Evolutionary conservation across 1,284 basidiomycete genomes (phyloP).

Genomic region (Irpex rosettiformis): DNA sequence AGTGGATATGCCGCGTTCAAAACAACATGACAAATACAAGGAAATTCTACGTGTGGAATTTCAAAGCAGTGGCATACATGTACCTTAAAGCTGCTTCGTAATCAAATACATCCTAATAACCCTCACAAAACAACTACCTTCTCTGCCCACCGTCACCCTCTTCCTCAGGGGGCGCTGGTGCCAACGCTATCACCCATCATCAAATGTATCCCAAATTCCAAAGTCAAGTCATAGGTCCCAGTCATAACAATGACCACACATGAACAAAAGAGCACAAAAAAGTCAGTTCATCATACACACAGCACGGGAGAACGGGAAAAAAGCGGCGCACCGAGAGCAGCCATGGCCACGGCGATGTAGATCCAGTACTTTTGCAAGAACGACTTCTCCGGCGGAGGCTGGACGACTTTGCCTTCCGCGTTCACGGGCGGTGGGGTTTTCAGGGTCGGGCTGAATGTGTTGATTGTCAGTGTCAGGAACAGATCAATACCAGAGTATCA

Average conservation of each 20-base stretch:
- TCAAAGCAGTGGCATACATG: no score
- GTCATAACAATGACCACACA: no score
- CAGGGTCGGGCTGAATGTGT: constrained; percentile 60
- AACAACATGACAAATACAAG: no score
- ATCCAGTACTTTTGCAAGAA: constrained; percentile 91
- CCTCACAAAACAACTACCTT: not conserved
- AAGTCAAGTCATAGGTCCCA: no score
- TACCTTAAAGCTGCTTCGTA: no score
- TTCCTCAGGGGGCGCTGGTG: not conserved
- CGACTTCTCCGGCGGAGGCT: constrained; percentile 60
- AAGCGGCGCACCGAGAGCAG: constrained; percentile 53
- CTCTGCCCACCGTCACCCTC: not conserved
- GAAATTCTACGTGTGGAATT: no score
- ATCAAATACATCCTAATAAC: no score
- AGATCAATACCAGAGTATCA: no score
- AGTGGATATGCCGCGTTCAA: no score
- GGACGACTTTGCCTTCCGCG: constrained; percentile 58
- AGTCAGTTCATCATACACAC: not conserved
- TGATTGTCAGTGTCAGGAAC: no score
- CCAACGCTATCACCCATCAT: not conserved
- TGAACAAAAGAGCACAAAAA: no score
- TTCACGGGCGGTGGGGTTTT: constrained; percentile 64
- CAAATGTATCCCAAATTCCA: no score
- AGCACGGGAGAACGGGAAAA: not conserved
- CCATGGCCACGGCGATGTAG: constrained; percentile 62